Conservation (phyloP, 257 asterid species). For the Salvia splendens region DNA sequence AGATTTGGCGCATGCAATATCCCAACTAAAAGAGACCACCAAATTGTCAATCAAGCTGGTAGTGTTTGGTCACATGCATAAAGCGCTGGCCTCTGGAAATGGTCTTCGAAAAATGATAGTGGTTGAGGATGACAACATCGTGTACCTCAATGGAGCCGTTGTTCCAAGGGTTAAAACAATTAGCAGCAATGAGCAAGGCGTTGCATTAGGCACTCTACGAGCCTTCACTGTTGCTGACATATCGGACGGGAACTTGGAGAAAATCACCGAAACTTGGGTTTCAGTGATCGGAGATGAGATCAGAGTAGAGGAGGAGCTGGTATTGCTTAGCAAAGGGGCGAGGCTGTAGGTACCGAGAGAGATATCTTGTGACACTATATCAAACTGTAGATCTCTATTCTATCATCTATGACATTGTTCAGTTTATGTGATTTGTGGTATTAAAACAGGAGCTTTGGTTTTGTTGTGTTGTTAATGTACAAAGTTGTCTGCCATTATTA, state of each 20-base stretch:
- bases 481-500: neutral
- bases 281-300: conserved; percentile 56
- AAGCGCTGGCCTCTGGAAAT: conserved; percentile 61
- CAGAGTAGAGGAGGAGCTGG: conserved; percentile 50
- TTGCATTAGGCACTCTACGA: conserved; percentile 57
- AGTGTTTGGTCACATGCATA: conserved; percentile 98
- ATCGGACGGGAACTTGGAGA: conserved; percentile 52
- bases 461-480: neutral
- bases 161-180: conserved; percentile 69
- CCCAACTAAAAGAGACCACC: conserved; percentile 59
- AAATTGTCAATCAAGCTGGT: conserved; percentile 60
- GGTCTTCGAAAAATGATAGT: conserved; percentile 83
- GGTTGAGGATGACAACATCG: conserved; percentile 58
- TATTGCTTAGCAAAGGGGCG: conserved; percentile 41
- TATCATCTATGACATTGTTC: too few relatives aligned
- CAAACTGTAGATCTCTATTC: too few relatives aligned
- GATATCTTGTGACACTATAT: too few relatives aligned
- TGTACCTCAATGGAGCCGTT: conserved; percentile 81
- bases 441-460: too few relatives aligned
- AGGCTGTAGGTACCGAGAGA: neutral
- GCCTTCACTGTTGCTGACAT: conserved; percentile 76
- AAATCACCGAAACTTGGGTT: conserved; percentile 83
- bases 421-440: too few relatives aligned
- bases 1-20: conserved; percentile 79
- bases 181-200: conserved; percentile 34